phyloP scores from a whole-genome alignment of 371 early-diverging fungal species.

The Mortierella sp. region DNA sequence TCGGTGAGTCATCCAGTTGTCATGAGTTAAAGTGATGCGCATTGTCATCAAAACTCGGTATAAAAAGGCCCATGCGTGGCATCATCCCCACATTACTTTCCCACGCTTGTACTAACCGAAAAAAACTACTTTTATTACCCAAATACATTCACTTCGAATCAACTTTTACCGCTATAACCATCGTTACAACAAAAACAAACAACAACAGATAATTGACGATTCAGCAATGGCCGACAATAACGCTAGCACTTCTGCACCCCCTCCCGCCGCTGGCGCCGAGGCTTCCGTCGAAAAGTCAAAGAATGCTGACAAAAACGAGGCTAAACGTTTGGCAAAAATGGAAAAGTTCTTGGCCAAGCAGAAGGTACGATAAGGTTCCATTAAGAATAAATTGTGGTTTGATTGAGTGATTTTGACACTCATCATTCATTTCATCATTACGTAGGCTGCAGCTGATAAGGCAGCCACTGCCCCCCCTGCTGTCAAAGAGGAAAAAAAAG shows the following conservation, averaged over 20 bases:
- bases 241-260: slow-evolving; percentile 26
- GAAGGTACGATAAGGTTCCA: slow-evolving; percentile 65
- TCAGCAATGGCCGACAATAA: slow-evolving; percentile 55
- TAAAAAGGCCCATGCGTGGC: slow-evolving; percentile 21
- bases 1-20: slow-evolving; percentile 26
- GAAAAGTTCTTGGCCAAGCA: slow-evolving; percentile 96
- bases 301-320: slow-evolving; percentile 90
- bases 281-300: slow-evolving; percentile 70
- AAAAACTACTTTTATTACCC: background rate
- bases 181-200: background rate
- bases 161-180: background rate
- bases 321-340: slow-evolving; percentile 91
- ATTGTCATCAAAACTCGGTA: slow-evolving; percentile 4
- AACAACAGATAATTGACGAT: slow-evolving; percentile 9
- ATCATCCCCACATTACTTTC: slow-evolving; percentile 15
- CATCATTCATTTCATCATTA: background rate
- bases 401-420: background rate
- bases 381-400: no score
- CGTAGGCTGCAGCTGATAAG: slow-evolving; percentile 65
- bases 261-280: slow-evolving; percentile 56
- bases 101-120: slow-evolving; percentile 13
- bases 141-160: background rate
- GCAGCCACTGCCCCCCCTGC: slow-evolving; percentile 56
- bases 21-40: background rate
- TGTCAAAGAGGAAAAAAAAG: slow-evolving; percentile 71